A percentile compares a stretch with the other conserved stretches of the same genome.
These are phyloP conservation scores for Starmerella scarabaei DNA, from an alignment of 805 yeast genomes.

Conservation along the genomic window DNA sequence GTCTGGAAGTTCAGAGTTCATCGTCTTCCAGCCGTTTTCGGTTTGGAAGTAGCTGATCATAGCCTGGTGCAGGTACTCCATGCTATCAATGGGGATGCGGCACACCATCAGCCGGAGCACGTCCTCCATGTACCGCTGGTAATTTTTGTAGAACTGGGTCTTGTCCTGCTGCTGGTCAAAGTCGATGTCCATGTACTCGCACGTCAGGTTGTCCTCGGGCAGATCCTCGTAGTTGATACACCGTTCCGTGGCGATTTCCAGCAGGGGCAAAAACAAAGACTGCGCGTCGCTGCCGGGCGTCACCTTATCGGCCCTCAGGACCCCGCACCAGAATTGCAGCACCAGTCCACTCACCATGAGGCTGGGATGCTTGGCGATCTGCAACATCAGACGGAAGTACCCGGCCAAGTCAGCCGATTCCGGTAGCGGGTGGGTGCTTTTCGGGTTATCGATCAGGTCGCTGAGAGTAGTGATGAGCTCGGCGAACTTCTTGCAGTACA, in stretches of 20 bases:
- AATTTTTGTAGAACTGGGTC: conserved; percentile 61
- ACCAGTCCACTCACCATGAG: conserved; percentile 83
- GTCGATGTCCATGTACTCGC: conserved; percentile 63
- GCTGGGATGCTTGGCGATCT: conserved; percentile 73
- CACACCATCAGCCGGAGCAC: conserved; percentile 80
- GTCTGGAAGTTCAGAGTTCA: conserved; percentile 30
- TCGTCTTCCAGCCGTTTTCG: conserved; percentile 50
- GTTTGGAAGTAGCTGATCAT: conserved; percentile 57
- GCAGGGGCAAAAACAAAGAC: conserved; percentile 47
- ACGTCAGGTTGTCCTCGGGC: conserved; percentile 51
- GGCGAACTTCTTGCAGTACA: conserved; percentile 75
- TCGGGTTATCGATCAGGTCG: conserved; percentile 43
- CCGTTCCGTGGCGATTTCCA: conserved; percentile 67
- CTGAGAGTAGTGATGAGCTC: conserved; percentile 85
- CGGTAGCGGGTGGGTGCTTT: conserved; percentile 30
- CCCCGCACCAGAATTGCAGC: conserved; percentile 86
- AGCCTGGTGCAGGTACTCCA: conserved; percentile 67
- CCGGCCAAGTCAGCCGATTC: conserved; percentile 48
- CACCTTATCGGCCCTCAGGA: conserved; percentile 67
- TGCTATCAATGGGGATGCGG: conserved; percentile 66
- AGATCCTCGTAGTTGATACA: conserved; percentile 59
- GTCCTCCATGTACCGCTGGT: conserved; percentile 76
- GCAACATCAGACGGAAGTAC: conserved; percentile 61
- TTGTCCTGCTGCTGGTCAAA: conserved; percentile 79
- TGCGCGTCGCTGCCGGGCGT: conserved; percentile 31